Percentiles rank a stretch among this genome's conserved stretches.
Conservation (phyloP, 2,329 filamentous ascomycete species). For the Fusarium brevicatenulatum region DNA sequence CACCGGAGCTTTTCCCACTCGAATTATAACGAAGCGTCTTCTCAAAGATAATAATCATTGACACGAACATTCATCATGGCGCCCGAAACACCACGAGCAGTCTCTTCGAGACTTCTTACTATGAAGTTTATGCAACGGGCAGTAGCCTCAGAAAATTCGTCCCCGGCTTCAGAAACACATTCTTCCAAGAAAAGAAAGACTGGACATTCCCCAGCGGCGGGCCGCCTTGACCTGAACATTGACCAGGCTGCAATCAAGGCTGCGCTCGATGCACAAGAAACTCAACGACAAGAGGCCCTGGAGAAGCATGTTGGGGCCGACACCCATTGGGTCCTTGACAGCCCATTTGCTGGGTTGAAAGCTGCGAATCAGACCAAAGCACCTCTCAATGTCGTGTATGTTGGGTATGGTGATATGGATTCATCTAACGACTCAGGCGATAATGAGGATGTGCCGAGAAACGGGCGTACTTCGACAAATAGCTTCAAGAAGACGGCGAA, state of each 20-base stretch:
- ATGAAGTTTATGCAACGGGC: slow-evolving; percentile 99
- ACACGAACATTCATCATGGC: slow-evolving; percentile 50
- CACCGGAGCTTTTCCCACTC: not conserved
- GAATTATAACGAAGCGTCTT: slow-evolving; percentile 5
- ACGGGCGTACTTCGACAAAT: slow-evolving; percentile 52
- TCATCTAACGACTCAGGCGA: slow-evolving; percentile 50
- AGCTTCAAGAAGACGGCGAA: slow-evolving; percentile 42
- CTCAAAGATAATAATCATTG: not conserved
- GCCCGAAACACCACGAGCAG: slow-evolving; percentile 68
- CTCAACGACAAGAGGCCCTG: slow-evolving; percentile 69
- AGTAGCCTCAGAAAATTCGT: slow-evolving; percentile 66
- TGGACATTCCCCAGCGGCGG: slow-evolving; percentile 51
- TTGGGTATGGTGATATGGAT: slow-evolving; percentile 64
- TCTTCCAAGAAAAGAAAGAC: slow-evolving; percentile 72
- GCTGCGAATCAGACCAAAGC: slow-evolving; percentile 48
- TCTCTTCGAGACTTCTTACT: slow-evolving; percentile 88
- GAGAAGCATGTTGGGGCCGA: slow-evolving; percentile 74
- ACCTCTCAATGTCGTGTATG: slow-evolving; percentile 68
- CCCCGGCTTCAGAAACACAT: slow-evolving; percentile 60
- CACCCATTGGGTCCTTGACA: slow-evolving; percentile 79
- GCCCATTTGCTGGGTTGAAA: slow-evolving; percentile 46
- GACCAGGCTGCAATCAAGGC: slow-evolving; percentile 70
- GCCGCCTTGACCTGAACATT: slow-evolving; percentile 52
- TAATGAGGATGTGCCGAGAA: slow-evolving; percentile 48
- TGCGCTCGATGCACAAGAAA: slow-evolving; percentile 73